Evolutionary conservation across 2,329 filamentous ascomycete species (phyloP).

Genomic region (Colletotrichum melonis): DNA sequence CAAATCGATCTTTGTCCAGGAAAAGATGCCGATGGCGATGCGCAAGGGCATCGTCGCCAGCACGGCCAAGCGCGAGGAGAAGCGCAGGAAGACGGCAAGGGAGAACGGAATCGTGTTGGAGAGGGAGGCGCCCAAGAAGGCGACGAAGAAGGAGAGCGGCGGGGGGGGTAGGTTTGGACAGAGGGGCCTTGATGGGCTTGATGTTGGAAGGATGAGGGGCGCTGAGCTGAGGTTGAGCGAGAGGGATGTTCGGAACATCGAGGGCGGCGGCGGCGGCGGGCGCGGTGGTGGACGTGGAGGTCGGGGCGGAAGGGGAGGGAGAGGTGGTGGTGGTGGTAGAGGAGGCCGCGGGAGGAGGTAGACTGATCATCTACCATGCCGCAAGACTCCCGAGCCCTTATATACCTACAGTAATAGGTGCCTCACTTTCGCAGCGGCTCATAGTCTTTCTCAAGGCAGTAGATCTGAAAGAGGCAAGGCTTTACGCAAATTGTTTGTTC

Average conservation of each 20-base stretch:
- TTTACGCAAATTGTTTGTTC: neutral
- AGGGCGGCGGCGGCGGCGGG: conserved; percentile 59
- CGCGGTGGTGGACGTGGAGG: conserved; percentile 24
- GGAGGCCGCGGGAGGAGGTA: conserved; percentile 41
- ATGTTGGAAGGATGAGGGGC: conserved; percentile 82
- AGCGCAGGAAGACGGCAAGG: conserved; percentile 79
- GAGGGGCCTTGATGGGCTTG: conserved; percentile 79
- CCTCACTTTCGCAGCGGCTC: neutral
- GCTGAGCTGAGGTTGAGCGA: conserved; percentile 84
- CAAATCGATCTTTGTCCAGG: conserved; percentile 76
- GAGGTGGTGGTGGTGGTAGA: conserved; percentile 51
- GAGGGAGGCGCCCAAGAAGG: conserved; percentile 52
- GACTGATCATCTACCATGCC: neutral
- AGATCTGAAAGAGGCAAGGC: neutral
- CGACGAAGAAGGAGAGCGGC: conserved; percentile 52
- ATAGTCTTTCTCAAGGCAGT: neutral
- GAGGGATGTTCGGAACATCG: conserved; percentile 79
- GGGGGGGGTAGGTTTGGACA: conserved; percentile 48
- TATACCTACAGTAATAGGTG: neutral
- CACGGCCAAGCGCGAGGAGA: conserved; percentile 72
- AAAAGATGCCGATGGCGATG: conserved; percentile 89
- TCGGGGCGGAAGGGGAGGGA: conserved; percentile 43
- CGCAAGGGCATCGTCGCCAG: conserved; percentile 86
- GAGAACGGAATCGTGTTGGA: conserved; percentile 95
- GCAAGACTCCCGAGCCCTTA: neutral